phyloP scores from a whole-genome alignment of 2,329 filamentous ascomycete species.

The Penicillium paneum region DNA sequence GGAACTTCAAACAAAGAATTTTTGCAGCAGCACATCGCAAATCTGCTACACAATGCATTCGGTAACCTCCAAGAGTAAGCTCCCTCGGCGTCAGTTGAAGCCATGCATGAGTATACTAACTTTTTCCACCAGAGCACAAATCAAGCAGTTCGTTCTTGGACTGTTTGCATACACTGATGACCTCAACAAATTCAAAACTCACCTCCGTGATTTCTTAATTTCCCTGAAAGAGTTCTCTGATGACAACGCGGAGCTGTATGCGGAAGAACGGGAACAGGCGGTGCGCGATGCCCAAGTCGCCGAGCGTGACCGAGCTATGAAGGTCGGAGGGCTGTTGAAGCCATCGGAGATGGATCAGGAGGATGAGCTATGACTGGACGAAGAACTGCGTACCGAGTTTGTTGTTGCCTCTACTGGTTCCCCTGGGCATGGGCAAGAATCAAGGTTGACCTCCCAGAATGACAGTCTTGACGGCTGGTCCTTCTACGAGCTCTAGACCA shows the following conservation, averaged over 20 bases:
- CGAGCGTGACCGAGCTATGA: slow-evolving; percentile 87
- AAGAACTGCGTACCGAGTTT: slow-evolving; percentile 64
- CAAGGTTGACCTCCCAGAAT: slow-evolving; percentile 20
- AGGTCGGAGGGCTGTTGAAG: slow-evolving; percentile 93
- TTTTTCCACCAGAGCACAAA: slow-evolving; percentile 64
- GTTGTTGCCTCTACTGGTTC: slow-evolving; percentile 33
- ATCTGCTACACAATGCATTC: slow-evolving; percentile 83
- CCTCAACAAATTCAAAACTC: slow-evolving; percentile 90
- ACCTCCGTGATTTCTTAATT: slow-evolving; percentile 94
- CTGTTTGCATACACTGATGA: slow-evolving; percentile 85
- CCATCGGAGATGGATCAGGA: slow-evolving; percentile 90
- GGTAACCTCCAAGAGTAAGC: slow-evolving; percentile 85
- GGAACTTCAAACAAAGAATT: slow-evolving; percentile 91
- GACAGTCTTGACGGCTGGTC: slow-evolving; percentile 61
- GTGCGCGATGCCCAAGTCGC: slow-evolving; percentile 79
- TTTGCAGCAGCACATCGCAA: slow-evolving; percentile 80
- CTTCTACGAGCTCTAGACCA: slow-evolving; percentile 57
- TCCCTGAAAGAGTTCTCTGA: slow-evolving; percentile 95
- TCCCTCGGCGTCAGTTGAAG: neutral
- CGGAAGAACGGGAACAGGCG: slow-evolving; percentile 91
- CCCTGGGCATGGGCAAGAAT: slow-evolving; percentile 15
- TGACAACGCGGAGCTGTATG: slow-evolving; percentile 90
- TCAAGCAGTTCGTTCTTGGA: slow-evolving; percentile 83
- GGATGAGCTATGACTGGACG: slow-evolving; percentile 76
- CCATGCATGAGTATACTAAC: slow-evolving; percentile 9